Evolutionary conservation across 768 basidiomycete genomes (phyloP).

Genomic region (Scleroderma citrinum): DNA sequence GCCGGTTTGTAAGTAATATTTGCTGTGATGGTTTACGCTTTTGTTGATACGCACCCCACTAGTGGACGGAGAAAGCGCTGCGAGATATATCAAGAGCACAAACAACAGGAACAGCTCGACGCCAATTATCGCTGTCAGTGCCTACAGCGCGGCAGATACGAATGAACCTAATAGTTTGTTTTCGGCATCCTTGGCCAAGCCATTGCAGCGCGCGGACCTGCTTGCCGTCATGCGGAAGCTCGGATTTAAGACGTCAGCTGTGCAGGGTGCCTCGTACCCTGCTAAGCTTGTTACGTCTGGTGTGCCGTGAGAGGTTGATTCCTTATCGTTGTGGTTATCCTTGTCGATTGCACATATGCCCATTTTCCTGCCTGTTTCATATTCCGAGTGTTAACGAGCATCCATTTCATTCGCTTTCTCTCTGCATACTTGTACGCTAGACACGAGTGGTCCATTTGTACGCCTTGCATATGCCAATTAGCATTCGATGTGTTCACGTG

Average conservation of each 20-base stretch:
- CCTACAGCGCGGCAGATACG: conserved; percentile 70
- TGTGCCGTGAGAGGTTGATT: conserved; percentile 19
- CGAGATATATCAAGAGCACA: conserved; percentile 94
- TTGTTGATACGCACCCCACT: conserved; percentile 11
- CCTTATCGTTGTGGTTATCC: conserved; percentile 18
- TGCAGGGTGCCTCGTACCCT: conserved; percentile 47
- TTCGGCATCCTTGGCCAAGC: conserved; percentile 80
- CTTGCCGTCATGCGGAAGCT: conserved; percentile 77
- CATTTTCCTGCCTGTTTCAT: conserved; percentile 21
- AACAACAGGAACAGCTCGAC: conserved; percentile 92
- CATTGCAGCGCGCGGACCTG: conserved; percentile 82
- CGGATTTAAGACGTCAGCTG: conserved; percentile 83
- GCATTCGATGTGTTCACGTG: background rate
- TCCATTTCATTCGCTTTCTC: conserved; percentile 17
- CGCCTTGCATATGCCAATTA: conserved; percentile 1
- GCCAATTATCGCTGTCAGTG: conserved; percentile 89
- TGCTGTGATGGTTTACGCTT: too few relatives aligned
- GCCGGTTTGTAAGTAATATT: conserved; percentile 81
- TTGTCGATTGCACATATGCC: conserved; percentile 28
- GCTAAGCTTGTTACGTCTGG: conserved; percentile 46
- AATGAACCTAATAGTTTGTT: conserved; percentile 65
- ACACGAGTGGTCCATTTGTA: conserved; percentile 11
- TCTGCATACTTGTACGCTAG: conserved; percentile 9
- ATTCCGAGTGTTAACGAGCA: conserved; percentile 1
- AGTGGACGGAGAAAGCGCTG: conserved; percentile 96